Base-by-base conservation (phyloP, 495 filamentous ascomycete genomes). In the Amniculicola lignicola region DNA sequence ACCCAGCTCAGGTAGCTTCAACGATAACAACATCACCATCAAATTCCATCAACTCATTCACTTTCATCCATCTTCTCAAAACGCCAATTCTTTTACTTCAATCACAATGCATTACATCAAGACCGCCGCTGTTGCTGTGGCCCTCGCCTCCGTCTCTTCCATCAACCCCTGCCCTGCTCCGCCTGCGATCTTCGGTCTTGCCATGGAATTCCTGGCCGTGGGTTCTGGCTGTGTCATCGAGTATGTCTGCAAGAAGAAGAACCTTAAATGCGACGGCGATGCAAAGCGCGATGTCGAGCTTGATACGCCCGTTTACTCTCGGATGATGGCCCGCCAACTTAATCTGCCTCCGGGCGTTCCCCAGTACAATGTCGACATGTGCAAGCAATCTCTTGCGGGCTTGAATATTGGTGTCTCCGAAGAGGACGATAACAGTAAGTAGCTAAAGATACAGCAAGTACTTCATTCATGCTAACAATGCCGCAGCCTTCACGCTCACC, bases 131-230 rank as follows among this genome's bases (percentile, higher is more conserved):
- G 25, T 33, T 18, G 44, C 24, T 12, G 4, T 27, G 4, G 44
- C 44, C 35, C 23, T 48, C 14, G 27, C 44, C 7, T 23, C 44
- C 27, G n/a, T 48, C 44, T 29, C 44, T 21, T 5, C 35, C 4
- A 48, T 48, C 27, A 23, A 23, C 11, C 35, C 44, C 44, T 48
- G 44, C 27, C 44, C 44, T 21, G 44, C 44, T 35, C 44, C 44
- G 4, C 24, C 27, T 4, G 4, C 18, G 5, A 21, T 48, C 14
- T 4, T 33, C 4, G 27, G n/a, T 6, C 35, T 48, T 27, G 44
- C 35, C 27, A 27, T 21, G 16, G 44, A 33, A 22, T 4, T 48
- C 23, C 4, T 18, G 16, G 44, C 44, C 14, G 44, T 15, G 4
- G 18, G 29, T 18, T 15, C 35, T 18, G 23, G 44, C 27, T 23